phyloP scores from a whole-genome alignment of 1,284 basidiomycete genomes.

The Microbotryum silenes-acaulis region DNA sequence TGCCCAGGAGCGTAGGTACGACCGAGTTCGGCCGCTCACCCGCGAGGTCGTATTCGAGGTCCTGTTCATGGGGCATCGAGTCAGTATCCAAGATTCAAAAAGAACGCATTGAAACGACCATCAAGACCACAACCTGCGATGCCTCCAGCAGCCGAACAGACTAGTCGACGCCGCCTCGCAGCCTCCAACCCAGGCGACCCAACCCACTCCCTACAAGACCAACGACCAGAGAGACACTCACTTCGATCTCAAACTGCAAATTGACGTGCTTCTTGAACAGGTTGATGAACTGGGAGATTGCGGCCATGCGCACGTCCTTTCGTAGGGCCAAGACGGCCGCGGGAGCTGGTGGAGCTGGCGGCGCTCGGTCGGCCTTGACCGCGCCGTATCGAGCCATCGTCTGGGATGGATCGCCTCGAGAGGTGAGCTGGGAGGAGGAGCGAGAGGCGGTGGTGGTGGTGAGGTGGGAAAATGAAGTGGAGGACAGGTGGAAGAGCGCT shows the following conservation, averaged over 20 bases:
- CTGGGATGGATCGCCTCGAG: no score
- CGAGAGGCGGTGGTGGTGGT: no score
- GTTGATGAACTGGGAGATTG: constrained; percentile 11
- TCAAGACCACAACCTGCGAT: not conserved
- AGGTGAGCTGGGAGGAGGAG: no score
- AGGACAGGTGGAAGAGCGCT: no score
- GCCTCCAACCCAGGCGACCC: not conserved
- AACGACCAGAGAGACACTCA: not conserved
- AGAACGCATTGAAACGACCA: not conserved
- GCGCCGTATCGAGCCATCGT: no score
- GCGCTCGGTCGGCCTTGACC: no score
- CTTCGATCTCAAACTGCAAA: constrained; percentile 8
- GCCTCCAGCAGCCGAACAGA: not conserved
- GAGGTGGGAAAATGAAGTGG: no score
- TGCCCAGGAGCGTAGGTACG: constrained; percentile 21
- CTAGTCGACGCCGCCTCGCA: not conserved
- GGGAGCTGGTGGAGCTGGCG: not conserved
- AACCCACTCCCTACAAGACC: not conserved
- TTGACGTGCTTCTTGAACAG: constrained; percentile 10
- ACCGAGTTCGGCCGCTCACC: not conserved
- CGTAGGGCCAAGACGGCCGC: not conserved
- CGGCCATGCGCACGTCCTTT: not conserved
- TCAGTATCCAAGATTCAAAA: not conserved
- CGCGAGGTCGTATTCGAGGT: constrained; percentile 3
- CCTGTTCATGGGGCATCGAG: not conserved